A percentile compares a stretch with the other conserved stretches of the same genome.
Conservation (phyloP, 257 asterid species). For the Craterostigma plantagineum region DNA sequence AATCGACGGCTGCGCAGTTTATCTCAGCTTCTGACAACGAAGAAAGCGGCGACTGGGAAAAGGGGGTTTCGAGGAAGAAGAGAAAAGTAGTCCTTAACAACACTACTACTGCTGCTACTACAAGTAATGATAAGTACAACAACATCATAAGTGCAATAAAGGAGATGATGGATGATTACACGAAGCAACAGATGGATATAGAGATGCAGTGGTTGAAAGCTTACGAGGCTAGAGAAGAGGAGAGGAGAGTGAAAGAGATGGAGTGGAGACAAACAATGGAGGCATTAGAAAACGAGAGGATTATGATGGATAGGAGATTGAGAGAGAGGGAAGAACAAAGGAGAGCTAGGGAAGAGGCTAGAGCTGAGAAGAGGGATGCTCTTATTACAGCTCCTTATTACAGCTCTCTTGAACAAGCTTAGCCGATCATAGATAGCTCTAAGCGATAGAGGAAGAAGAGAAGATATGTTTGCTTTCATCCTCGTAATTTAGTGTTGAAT, state of each 20-base stretch:
- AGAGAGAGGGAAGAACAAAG: constrained; percentile 89
- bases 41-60: constrained; percentile 48
- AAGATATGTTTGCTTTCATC: too few species aligned
- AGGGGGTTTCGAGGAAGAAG: constrained; percentile 19
- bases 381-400: too few species aligned
- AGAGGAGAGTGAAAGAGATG: constrained; percentile 52
- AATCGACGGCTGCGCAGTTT: constrained; percentile 13
- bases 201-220: constrained; percentile 67
- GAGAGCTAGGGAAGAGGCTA: constrained; percentile 58
- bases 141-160: constrained; percentile 17
- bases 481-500: too few species aligned
- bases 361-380: constrained; percentile 89
- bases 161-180: constrained; percentile 73
- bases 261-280: constrained; percentile 90
- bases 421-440: constrained; percentile 15
- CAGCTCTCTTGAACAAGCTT: constrained; percentile 70
- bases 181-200: constrained; percentile 69
- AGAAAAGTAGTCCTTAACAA: constrained; percentile 25
- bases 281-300: constrained; percentile 76
- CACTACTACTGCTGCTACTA: background rate
- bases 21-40: constrained; percentile 55
- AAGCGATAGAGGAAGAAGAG: too few species aligned
- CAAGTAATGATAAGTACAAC: background rate
- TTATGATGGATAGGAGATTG: constrained; percentile 75
- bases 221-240: constrained; percentile 61